Base-by-base conservation (phyloP, 2,329 filamentous ascomycete genomes). In the Mariannaea sp. region DNA sequence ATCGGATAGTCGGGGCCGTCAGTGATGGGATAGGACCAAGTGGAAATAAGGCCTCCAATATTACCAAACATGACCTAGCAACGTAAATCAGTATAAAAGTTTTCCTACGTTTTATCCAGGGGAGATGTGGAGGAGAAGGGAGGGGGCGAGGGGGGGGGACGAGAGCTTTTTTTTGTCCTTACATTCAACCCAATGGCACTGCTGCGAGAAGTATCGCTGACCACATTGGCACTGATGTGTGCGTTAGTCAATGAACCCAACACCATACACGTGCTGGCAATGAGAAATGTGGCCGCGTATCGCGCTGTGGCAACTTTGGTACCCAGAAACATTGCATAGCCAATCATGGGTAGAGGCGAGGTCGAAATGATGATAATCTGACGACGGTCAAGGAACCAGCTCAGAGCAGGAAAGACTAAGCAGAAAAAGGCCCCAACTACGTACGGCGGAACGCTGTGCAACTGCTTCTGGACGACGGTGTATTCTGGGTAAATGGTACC, bases 1-100 rank as follows among this genome's bases (percentile, higher is more conserved):
- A 89, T 88, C 20, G 74, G 81, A 62, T 83, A 91, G 54, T 88
- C 71, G 0, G 87, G 87, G 0, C 61, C 80, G 61, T 90, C 87
- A 47, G 72, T 80, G 0, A 81, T 79, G 36, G 88, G 62, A 70
- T 86, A 88, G 1, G 75, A 78, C 85, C 85, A 88, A 0, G 84
- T 87, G 0, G 80, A 78, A 50, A 86, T 79, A 27, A 90, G 68
- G 0, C 87, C 88, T 2, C 88, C 88, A n/a, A 90, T 53, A 20
- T 66, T 66, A 5, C 64, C 64, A 60, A 66, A 67, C 64, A 66
- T 66, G 50, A 66, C 64, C 64, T 66, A 7, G 3, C 5, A 61
- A 12, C 53, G 49, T 13, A 19, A 7, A 14, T 3, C 4, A n/a
- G 8, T 10, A 9, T 2, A 0, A 3, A 1, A 4, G 1, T 22